phyloP scores from a whole-genome alignment of 2,329 filamentous ascomycete genomes.

The Zymoseptoria pseudotritici region DNA sequence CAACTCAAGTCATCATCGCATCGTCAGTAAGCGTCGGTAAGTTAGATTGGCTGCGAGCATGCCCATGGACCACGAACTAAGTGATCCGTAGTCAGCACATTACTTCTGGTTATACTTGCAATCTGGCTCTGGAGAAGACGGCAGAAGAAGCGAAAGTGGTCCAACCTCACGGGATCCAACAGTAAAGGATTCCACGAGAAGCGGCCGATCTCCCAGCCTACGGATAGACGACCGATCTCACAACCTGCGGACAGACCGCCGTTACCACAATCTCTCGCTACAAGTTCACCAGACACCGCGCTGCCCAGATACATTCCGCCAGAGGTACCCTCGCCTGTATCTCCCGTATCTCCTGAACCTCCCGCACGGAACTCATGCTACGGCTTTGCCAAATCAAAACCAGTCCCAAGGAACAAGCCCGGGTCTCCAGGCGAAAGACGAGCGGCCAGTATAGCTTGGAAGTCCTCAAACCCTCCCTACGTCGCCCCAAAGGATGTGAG shows the following conservation, averaged over 20 bases:
- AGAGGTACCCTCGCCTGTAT: not conserved
- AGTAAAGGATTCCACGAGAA: not conserved
- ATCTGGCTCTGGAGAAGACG: not conserved
- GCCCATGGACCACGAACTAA: not conserved
- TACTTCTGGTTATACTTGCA: not conserved
- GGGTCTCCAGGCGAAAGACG: not conserved
- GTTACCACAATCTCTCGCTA: not conserved
- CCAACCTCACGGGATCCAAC: not conserved
- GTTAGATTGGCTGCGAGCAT: not conserved
- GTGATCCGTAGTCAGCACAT: not conserved
- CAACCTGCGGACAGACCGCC: not conserved
- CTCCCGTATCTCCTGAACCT: not conserved
- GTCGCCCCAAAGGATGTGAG: not conserved
- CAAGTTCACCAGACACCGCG: not conserved
- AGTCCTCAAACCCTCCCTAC: not conserved
- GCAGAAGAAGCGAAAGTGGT: not conserved
- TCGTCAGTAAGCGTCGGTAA: not conserved
- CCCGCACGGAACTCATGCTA: not conserved
- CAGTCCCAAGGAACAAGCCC: not conserved
- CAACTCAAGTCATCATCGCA: not conserved
- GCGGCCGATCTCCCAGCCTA: not conserved
- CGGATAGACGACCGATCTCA: not conserved
- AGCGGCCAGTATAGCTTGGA: not conserved
- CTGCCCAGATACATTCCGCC: not conserved
- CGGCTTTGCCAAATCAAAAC: not conserved